Conservation (phyloP, 331 rosid genomes). For the Pyracantha coccinea region DNA sequence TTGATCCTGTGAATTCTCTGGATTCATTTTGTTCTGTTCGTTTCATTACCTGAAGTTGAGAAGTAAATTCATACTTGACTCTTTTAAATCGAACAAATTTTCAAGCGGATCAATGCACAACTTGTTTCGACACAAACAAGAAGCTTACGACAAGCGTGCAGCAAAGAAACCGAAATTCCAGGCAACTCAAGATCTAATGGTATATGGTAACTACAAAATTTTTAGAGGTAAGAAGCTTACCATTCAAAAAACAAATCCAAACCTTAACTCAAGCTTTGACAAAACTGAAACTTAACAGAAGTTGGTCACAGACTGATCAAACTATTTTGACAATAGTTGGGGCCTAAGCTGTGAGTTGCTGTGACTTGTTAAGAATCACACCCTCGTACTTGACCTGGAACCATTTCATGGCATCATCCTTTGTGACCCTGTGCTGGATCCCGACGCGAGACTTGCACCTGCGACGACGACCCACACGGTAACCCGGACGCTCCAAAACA, state of each 20-base stretch:
- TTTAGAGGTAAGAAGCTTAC: neutral
- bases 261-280: neutral
- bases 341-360: conserved; percentile 20
- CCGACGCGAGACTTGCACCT: conserved; percentile 52
- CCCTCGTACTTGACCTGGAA: conserved; percentile 57
- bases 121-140: no score
- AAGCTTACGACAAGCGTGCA: no score
- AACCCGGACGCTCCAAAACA: conserved; percentile 46
- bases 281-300: conserved; percentile 9
- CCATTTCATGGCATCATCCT: conserved; percentile 58
- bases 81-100: no score
- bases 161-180: neutral
- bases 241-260: neutral
- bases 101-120: no score
- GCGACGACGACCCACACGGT: conserved; percentile 52
- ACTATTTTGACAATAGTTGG: neutral
- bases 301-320: neutral
- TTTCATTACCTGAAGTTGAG: no score
- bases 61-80: no score
- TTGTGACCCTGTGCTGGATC: conserved; percentile 51
- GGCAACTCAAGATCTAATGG: neutral
- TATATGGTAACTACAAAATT: neutral
- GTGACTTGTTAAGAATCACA: conserved; percentile 52
- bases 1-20: no score
- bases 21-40: no score